Evolutionary conservation across 768 basidiomycete genomes (phyloP).

Genomic region (Filobasidium wieringae): DNA sequence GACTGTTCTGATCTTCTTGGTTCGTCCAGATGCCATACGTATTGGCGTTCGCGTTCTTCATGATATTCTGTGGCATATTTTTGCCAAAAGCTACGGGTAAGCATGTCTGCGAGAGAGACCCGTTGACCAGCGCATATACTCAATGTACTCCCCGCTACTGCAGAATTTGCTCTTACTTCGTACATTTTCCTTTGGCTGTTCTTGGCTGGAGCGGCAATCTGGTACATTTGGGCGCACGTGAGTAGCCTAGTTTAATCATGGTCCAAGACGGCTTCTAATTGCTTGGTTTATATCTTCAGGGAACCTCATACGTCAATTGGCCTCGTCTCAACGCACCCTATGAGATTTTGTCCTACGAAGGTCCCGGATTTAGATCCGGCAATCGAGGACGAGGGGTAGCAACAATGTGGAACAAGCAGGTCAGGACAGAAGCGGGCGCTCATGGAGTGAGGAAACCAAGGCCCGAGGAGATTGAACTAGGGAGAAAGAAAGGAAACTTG

Average conservation of each 20-base stretch:
- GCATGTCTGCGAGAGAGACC: not conserved
- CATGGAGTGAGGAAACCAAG: constrained; percentile 41
- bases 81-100: constrained; percentile 50
- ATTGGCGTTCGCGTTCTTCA: constrained; percentile 67
- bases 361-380: constrained; percentile 71
- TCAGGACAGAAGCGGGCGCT: constrained; percentile 35
- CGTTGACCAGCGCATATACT: not conserved
- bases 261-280: not conserved
- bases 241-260: constrained; percentile 10
- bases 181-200: constrained; percentile 72
- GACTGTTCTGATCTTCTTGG: not conserved
- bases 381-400: constrained; percentile 60
- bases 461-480: constrained; percentile 69
- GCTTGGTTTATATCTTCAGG: constrained; percentile 42
- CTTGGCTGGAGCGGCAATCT: constrained; percentile 47
- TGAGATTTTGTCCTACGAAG: constrained; percentile 73
- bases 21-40: constrained; percentile 63
- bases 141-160: not conserved
- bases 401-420: constrained; percentile 36
- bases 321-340: constrained; percentile 69
- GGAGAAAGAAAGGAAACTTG: constrained; percentile 55
- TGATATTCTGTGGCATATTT: constrained; percentile 75
- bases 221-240: constrained; percentile 52
- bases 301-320: constrained; percentile 91
- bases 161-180: constrained; percentile 74